Evolutionary conservation across 225 moss, liverwort and hornwort species (phyloP), one percentile per base, ranked within the genome.

Genomic region (Antitrichia curtipendula): DNA sequence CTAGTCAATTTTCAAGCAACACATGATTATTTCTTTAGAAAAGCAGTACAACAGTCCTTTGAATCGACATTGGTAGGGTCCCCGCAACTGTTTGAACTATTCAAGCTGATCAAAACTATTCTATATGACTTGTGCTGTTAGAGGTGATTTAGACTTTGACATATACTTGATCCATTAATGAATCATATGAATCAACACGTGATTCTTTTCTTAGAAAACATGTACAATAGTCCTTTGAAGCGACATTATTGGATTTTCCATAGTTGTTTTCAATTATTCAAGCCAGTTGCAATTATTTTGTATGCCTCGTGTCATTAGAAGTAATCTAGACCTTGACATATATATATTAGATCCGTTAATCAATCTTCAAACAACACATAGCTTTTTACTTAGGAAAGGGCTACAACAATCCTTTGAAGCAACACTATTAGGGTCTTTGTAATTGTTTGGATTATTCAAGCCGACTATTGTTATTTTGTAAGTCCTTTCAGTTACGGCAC

Each of bases 341-440:
- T 10, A 9, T 43, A 36, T 10, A 43, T 6, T 45, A 17, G 6
- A 72, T 45, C 29, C 4, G 29, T 10, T 29, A 17, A 45, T 45
- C 17, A 72, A 72, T 47, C 17, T 72, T 45, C 10, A 45, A 72
- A 29, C 6, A 72, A 72, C 1, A 10, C 0, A 3, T 9, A 6
- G 3, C 29, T 17, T 1, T 6, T 28, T 45, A 17, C 3, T 9
- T 72, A 29, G 5, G 1, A 47, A 18, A 45, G 3, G 6, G 0
- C 0, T 49, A 47, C 45, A 72, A 28, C 2, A 29, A 6, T 73
- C 6, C 6, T 71, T 45, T 47, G 17, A 29, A 72, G 6, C 1
- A 0, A 47, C 9, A 28, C 73, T 18, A 17, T 31, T 10, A 1
- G 1, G 0, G 3, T 2, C 8, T 2, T 3, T 0, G 16, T 41